These are phyloP conservation scores for Cyclocybe aegerita DNA, from an alignment of 768 basidiomycete genomes.

Conservation along the genomic window DNA sequence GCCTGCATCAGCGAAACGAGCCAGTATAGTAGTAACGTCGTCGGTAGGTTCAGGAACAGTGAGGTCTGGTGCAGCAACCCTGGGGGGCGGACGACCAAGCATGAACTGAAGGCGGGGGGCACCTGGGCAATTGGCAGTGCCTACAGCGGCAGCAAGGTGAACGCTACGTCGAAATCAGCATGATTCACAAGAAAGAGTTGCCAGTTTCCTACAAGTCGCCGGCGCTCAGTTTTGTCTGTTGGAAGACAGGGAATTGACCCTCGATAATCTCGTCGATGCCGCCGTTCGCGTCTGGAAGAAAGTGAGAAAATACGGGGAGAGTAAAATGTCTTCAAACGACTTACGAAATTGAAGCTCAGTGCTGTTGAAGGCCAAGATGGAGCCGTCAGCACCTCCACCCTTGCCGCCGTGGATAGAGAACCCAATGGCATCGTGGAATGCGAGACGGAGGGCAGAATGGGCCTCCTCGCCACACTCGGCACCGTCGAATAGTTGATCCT, in stretches of 20 bases:
- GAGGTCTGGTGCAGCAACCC: conserved; percentile 21
- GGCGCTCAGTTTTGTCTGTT: conserved; percentile 12
- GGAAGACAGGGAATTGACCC: conserved; percentile 21
- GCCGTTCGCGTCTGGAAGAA: conserved; percentile 15
- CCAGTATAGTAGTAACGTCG: conserved; percentile 23
- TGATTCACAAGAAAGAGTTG: neutral
- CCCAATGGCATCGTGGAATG: conserved; percentile 23
- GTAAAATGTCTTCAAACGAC: neutral
- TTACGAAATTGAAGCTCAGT: conserved; percentile 23
- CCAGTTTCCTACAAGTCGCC: conserved; percentile 22
- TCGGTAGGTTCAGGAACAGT: conserved; percentile 24
- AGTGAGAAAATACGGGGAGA: neutral
- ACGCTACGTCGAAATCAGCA: conserved; percentile 8
- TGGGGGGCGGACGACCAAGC: conserved; percentile 26
- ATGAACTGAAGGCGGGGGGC: conserved; percentile 32
- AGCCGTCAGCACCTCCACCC: conserved; percentile 28
- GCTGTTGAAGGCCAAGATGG: conserved; percentile 23
- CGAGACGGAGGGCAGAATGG: conserved; percentile 21
- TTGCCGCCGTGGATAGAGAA: conserved; percentile 21
- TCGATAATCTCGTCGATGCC: conserved; percentile 22
- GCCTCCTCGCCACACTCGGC: conserved; percentile 33
- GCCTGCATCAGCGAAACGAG: conserved; percentile 27
- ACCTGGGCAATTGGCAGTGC: conserved; percentile 35
- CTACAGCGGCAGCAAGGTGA: conserved; percentile 25
- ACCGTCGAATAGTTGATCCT: conserved; percentile 30